Conservation (phyloP, 139 green algal species). For the Closterium sp. region DNA sequence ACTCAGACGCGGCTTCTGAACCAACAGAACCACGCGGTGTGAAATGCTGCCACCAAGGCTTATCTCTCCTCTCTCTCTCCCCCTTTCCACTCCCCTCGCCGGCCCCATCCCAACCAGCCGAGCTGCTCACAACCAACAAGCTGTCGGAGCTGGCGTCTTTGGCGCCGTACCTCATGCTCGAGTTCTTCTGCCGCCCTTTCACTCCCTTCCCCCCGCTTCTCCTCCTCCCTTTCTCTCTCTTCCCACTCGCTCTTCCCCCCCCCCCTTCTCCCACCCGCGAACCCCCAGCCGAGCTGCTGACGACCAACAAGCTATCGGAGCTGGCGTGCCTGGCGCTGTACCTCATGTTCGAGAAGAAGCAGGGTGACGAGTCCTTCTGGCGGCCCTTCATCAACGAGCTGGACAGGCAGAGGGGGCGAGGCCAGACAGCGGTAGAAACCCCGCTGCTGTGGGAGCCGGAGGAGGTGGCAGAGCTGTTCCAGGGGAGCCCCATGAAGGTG, state of each 20-base stretch:
- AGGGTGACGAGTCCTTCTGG: conserved; percentile 70
- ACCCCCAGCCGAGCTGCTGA: conserved; percentile 89
- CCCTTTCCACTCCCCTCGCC: not conserved
- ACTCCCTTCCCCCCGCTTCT: conserved; percentile 66
- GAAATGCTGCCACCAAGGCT: not conserved
- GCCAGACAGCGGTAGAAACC: conserved; percentile 68
- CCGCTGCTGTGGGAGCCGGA: conserved; percentile 80
- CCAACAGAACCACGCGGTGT: too few species aligned
- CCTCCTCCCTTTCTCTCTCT: not conserved
- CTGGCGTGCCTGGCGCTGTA: conserved; percentile 85
- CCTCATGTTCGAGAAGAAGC: conserved; percentile 96
- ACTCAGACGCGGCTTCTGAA: too few species aligned
- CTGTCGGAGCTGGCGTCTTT: conserved; percentile 85
- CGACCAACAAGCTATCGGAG: conserved; percentile 87
- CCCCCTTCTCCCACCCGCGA: not conserved
- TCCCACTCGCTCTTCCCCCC: not conserved
- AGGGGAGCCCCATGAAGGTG: conserved; percentile 73
- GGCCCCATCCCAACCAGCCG: not conserved
- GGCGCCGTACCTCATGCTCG: conserved; percentile 89
- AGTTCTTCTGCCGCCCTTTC: conserved; percentile 80
- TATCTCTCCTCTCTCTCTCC: not conserved
- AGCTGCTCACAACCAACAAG: conserved; percentile 47
- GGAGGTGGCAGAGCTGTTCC: conserved; percentile 68
- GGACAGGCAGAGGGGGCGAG: conserved; percentile 70
- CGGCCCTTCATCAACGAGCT: conserved; percentile 86